phyloP scores from a whole-genome alignment of 441 rosid species.

The Populus tomentosa region DNA sequence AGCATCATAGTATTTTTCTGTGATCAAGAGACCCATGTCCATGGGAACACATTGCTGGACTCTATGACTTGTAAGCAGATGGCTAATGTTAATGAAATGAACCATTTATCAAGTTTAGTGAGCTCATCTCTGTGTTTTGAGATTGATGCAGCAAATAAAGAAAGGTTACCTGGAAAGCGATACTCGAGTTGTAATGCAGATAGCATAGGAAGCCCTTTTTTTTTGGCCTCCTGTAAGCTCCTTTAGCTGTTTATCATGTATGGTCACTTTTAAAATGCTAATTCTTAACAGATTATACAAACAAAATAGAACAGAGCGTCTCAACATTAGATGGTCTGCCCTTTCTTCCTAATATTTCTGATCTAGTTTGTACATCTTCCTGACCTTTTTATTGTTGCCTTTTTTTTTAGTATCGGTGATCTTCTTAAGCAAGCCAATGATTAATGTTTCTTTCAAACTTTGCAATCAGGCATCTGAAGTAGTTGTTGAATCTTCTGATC shows the following conservation, averaged over 20 bases:
- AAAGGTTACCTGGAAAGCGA: not conserved
- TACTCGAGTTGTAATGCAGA: too few species aligned
- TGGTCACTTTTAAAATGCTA: too few species aligned
- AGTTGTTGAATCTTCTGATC: slow-evolving; percentile 37
- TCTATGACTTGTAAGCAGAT: not conserved
- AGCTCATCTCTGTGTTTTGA: not conserved
- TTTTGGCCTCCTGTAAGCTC: too few species aligned
- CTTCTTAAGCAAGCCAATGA: not conserved
- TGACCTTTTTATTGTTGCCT: not conserved
- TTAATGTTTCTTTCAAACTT: slow-evolving; percentile 3
- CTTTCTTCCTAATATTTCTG: not conserved
- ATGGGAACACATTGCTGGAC: too few species aligned
- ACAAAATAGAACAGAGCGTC: too few species aligned
- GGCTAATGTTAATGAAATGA: not conserved
- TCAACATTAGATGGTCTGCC: not conserved
- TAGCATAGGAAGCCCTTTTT: too few species aligned
- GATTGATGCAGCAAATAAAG: not conserved
- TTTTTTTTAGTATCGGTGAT: not conserved
- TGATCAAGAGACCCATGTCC: too few species aligned
- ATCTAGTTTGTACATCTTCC: too few species aligned
- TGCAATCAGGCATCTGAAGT: slow-evolving; percentile 43
- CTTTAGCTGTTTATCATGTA: too few species aligned
- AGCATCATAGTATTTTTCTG: too few species aligned
- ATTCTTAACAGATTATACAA: too few species aligned
- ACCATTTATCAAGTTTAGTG: not conserved